Conservation (phyloP, 176 grass and related monocot species). For the Bromus sterilis region DNA sequence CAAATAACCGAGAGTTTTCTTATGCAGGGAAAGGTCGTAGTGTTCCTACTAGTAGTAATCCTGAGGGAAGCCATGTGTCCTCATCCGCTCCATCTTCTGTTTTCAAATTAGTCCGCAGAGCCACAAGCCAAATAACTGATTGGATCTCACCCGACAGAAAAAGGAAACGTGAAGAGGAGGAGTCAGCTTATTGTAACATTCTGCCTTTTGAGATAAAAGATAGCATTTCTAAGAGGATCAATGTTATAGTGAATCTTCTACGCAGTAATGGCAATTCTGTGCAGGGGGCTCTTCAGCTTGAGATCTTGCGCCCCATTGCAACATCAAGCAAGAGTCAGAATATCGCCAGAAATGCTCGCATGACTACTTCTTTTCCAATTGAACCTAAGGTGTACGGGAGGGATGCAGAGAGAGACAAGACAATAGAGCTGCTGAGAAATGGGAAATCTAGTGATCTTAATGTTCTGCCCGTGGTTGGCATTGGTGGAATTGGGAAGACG, state of each 20-base stretch:
- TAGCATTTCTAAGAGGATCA: slow-evolving; percentile 21
- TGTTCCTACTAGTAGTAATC: background rate
- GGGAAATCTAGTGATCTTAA: background rate
- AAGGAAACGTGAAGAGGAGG: background rate
- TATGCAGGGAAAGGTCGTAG: background rate
- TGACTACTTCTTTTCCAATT: slow-evolving; percentile 21
- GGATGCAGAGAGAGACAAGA: slow-evolving; percentile 15
- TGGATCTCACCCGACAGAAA: background rate
- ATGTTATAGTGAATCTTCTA: slow-evolving; percentile 6
- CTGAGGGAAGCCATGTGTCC: background rate
- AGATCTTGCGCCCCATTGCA: background rate
- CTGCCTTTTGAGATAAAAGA: background rate
- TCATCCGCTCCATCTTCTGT: background rate
- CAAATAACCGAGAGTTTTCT: too few species aligned
- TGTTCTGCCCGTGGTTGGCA: slow-evolving; percentile 22
- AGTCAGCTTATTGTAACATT: background rate
- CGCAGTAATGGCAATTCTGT: background rate
- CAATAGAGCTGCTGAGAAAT: slow-evolving; percentile 14
- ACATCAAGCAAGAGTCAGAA: background rate
- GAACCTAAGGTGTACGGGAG: slow-evolving; percentile 25
- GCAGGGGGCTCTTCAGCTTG: background rate
- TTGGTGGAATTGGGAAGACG: slow-evolving; percentile 44
- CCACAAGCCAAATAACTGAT: background rate
- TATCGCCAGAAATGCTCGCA: background rate
- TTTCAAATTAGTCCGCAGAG: background rate